Evolutionary conservation across 805 yeast genomes (phyloP), one percentile per base, ranked within the genome.

Genomic region (Dipodascopsis tothii): DNA sequence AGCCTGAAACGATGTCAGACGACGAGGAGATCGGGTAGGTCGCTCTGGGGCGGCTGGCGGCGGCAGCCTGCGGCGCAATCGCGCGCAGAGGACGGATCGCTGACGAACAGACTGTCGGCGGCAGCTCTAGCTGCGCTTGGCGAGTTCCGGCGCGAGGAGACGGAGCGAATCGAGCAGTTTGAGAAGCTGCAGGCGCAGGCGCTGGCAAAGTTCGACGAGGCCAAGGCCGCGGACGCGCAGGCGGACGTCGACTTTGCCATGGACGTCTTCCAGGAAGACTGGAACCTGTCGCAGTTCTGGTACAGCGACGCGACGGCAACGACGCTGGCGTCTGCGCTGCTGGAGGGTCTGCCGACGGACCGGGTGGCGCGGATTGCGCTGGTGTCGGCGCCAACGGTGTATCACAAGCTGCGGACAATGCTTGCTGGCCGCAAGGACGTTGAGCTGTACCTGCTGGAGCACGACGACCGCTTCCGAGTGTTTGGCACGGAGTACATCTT

Each of bases 201-300:
- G 6, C 86, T 83, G 52, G 44, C 43, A 27, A 37, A 45, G 21
- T 54, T 51, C 21, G 27, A 21, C 18, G 16, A 95, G 95, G 90
- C 84, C 58, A 70, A 87, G 25, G 83, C 94, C 1, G 95, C 86
- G 61, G 86, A 85, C 64, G 86, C 95, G 61, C 85, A 84, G 57
- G 66, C 72, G 44, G 87, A 84, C 47, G 64, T 69, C 30, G 28
- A 44, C 37, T 28, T 22, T 32, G 33, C 18, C 21, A 88, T 88
- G 63, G 84, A 80, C 41, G 70, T 77, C 32, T 87, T 87, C 62
- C 71, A 82, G 58, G 96, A 87, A 63, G 95, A 87, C 63, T 87
- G 96, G 96, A 92, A 85, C 58, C 69, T 88, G 32, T 85, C 95
- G 1, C 96, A 87, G 62, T 87, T 87, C 65, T 87, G 96, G 68